Evolutionary conservation across 2,329 filamentous ascomycete genomes (phyloP).

Genomic region (Colletotrichum magnum): DNA sequence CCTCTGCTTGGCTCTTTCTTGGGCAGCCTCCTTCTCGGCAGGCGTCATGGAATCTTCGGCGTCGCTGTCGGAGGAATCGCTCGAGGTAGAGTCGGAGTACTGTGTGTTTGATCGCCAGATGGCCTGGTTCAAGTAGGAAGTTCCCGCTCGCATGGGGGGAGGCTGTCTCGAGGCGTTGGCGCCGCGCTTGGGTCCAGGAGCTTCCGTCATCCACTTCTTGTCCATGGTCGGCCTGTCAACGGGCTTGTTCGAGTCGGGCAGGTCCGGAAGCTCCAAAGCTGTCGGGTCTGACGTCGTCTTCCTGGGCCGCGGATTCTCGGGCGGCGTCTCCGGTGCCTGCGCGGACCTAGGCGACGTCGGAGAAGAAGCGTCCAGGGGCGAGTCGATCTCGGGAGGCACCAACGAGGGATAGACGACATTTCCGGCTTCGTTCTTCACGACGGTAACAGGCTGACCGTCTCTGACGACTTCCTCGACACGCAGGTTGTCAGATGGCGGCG

Average conservation of each 20-base stretch:
- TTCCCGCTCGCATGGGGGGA: conserved; percentile 45
- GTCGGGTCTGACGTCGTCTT: conserved; percentile 40
- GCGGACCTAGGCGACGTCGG: conserved; percentile 14
- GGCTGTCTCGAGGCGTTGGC: conserved; percentile 40
- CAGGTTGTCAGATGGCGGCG: conserved; percentile 41
- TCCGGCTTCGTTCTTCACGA: conserved; percentile 50
- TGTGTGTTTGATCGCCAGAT: conserved; percentile 42
- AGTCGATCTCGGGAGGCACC: conserved; percentile 49
- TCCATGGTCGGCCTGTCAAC: conserved; percentile 39
- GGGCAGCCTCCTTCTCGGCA: conserved; percentile 19
- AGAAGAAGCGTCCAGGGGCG: conserved; percentile 24
- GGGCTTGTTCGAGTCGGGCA: neutral
- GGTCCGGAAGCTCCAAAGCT: conserved; percentile 9
- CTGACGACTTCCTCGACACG: conserved; percentile 46
- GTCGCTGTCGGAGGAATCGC: conserved; percentile 46
- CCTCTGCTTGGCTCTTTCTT: conserved; percentile 22
- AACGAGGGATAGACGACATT: conserved; percentile 50
- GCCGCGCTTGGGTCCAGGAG: conserved; percentile 31
- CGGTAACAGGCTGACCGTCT: conserved; percentile 46
- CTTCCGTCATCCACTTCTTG: conserved; percentile 45
- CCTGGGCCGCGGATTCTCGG: conserved; percentile 2
- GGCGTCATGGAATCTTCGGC: conserved; percentile 3
- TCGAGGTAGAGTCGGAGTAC: conserved; percentile 44
- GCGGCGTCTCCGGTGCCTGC: neutral
- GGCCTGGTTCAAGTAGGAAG: conserved; percentile 48